A percentile compares a stretch with the other conserved stretches of the same genome.
phyloP scores from a whole-genome alignment of 1,284 basidiomycete species.

The Phlebopus sp. region DNA sequence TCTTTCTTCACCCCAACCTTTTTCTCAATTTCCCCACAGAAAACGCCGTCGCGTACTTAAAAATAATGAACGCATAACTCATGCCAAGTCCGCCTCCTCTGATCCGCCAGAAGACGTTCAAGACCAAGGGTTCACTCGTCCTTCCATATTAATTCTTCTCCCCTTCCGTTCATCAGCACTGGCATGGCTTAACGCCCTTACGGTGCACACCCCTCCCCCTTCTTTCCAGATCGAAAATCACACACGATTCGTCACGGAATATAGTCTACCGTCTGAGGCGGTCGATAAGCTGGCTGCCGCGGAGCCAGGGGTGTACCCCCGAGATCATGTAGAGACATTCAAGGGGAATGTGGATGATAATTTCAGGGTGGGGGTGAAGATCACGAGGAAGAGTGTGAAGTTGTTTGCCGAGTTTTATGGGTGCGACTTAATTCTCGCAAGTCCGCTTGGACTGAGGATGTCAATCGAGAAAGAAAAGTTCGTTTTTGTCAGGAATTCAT shows the following conservation, averaged over 20 bases:
- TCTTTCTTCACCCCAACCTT: background rate
- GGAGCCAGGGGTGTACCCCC: constrained; percentile 75
- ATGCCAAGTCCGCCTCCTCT: constrained; percentile 55
- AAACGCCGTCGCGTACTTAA: constrained; percentile 91
- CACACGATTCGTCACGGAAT: constrained; percentile 80
- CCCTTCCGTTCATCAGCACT: constrained; percentile 91
- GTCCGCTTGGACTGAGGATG: constrained; percentile 89
- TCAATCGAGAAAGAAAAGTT: constrained; percentile 93
- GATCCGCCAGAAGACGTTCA: constrained; percentile 72
- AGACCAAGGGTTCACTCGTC: constrained; percentile 97
- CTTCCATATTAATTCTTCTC: constrained; percentile 87
- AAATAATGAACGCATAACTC: constrained; percentile 87
- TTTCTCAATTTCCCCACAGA: constrained; percentile 43
- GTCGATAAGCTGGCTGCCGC: constrained; percentile 80
- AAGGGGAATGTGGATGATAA: constrained; percentile 97
- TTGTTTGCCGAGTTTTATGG: constrained; percentile 88
- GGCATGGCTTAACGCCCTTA: constrained; percentile 71
- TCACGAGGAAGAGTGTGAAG: constrained; percentile 88
- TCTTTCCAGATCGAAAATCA: constrained; percentile 83
- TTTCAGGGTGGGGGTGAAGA: constrained; percentile 89
- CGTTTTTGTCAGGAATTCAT: constrained; percentile 23
- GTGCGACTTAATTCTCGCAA: constrained; percentile 90
- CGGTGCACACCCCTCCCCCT: constrained; percentile 68
- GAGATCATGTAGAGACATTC: constrained; percentile 92
- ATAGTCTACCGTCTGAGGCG: constrained; percentile 75